A percentile compares a stretch with the other conserved stretches of the same genome.
Evolutionary conservation across 23 red algal genomes (phyloP).

Genomic region (Cyanidiococcus yangmingshanensis): DNA sequence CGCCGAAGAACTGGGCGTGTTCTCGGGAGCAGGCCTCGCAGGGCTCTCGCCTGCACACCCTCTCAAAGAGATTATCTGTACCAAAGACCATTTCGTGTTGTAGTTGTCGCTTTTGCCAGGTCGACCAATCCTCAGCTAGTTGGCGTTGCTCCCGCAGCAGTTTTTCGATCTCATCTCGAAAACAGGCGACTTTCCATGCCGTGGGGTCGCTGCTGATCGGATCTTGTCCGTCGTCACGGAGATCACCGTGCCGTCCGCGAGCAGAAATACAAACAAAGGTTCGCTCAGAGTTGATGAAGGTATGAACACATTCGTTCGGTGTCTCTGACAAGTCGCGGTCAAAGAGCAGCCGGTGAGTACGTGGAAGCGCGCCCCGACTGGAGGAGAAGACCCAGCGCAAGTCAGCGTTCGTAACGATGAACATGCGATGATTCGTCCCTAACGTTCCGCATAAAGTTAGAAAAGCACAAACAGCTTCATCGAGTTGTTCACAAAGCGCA

Average conservation of each 20-base stretch:
- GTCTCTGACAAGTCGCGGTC: not conserved
- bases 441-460: not conserved
- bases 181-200: slow-evolving; percentile 14
- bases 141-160: not conserved
- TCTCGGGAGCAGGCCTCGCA: not conserved
- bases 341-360: not conserved
- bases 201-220: not conserved
- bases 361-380: not conserved
- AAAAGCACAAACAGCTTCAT: not conserved
- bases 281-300: not conserved
- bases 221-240: not conserved
- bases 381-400: slow-evolving; percentile 11
- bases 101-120: not conserved
- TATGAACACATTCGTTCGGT: not conserved
- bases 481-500: not conserved
- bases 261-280: slow-evolving; percentile 3
- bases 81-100: not conserved
- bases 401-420: slow-evolving; percentile 7
- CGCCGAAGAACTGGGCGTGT: not conserved
- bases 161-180: not conserved
- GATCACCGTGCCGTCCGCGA: slow-evolving; percentile 3
- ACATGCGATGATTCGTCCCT: not conserved
- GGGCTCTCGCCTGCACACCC: not conserved
- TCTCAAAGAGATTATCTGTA: not conserved
- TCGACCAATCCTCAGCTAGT: not conserved